phyloP scores from a whole-genome alignment of 176 grass and related monocot genomes.

The Cocos nucifera region DNA sequence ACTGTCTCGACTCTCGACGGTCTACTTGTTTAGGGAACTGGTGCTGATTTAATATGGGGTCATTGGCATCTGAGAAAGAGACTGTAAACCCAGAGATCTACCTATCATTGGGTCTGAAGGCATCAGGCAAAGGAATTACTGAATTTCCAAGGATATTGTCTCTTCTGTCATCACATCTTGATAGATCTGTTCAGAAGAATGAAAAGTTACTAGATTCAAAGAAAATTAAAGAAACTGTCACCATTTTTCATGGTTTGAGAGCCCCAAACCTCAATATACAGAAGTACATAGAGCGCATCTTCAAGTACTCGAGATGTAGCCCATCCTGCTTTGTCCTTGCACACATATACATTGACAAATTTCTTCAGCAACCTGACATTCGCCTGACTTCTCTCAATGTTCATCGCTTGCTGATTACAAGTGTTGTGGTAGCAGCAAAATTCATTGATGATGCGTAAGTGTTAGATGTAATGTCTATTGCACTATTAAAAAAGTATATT shows the following conservation, averaged over 20 bases:
- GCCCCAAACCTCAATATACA: constrained; percentile 70
- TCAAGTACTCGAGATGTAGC: constrained; percentile 86
- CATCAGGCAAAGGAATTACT: constrained; percentile 29
- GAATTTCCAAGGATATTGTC: constrained; percentile 60
- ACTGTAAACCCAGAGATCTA: constrained; percentile 42
- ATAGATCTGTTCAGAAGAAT: constrained; percentile 43
- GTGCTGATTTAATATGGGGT: constrained; percentile 22
- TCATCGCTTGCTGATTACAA: constrained; percentile 72
- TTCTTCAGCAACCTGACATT: constrained; percentile 63
- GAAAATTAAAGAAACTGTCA: constrained; percentile 36
- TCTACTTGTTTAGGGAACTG: too few relatives aligned
- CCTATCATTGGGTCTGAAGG: constrained; percentile 53
- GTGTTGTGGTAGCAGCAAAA: constrained; percentile 80
- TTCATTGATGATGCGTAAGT: constrained; percentile 89
- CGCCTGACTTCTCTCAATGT: constrained; percentile 59
- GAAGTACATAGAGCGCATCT: constrained; percentile 74
- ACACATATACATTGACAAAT: constrained; percentile 82
- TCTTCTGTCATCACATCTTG: constrained; percentile 61
- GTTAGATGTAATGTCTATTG: background rate
- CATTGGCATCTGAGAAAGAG: constrained; percentile 19
- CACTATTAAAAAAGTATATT: too few relatives aligned
- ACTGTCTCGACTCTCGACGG: too few relatives aligned
- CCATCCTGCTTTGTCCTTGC: constrained; percentile 87
- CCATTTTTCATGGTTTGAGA: constrained; percentile 66
- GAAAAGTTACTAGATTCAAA: constrained; percentile 44